Conservation (phyloP, 2,329 filamentous ascomycete genomes). For the Curvularia eragrostidis region DNA sequence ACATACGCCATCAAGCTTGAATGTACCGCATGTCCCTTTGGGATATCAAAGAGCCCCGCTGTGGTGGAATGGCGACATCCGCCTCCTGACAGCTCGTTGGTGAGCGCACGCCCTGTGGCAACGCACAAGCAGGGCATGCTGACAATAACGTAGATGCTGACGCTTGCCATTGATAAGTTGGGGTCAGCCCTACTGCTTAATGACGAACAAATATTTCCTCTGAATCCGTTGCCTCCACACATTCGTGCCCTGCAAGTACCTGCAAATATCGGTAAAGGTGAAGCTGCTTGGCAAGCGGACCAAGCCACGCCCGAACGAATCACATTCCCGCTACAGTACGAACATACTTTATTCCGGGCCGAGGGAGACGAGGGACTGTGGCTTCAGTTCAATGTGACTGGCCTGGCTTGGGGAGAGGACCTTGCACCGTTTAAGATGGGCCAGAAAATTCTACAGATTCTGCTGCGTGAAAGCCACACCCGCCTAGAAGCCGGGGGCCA, state of each 20-base stretch:
- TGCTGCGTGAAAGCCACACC: conserved; percentile 21
- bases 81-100: conserved; percentile 33
- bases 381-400: conserved; percentile 42
- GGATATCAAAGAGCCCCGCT: conserved; percentile 12
- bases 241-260: conserved; percentile 34
- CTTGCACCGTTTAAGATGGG: conserved; percentile 18
- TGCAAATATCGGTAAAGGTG: conserved; percentile 22
- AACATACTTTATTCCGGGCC: conserved; percentile 32
- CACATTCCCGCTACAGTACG: conserved; percentile 34
- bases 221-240: conserved; percentile 30
- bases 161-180: conserved; percentile 27
- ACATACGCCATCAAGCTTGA: conserved; percentile 40
- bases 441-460: conserved; percentile 38
- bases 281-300: conserved; percentile 17
- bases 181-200: conserved; percentile 30
- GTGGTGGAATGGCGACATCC: conserved; percentile 26
- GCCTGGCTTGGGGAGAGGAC: conserved; percentile 13
- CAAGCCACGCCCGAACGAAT: conserved; percentile 21
- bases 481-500: not conserved
- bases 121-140: not conserved
- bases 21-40: conserved; percentile 38
- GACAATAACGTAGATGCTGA: conserved; percentile 27
- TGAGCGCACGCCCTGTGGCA: conserved; percentile 17
- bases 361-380: conserved; percentile 19
- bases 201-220: conserved; percentile 28